These are phyloP conservation scores for Fusarium incarnatum DNA, from an alignment of 2,329 filamentous ascomycete genomes.

Conservation along the genomic window DNA sequence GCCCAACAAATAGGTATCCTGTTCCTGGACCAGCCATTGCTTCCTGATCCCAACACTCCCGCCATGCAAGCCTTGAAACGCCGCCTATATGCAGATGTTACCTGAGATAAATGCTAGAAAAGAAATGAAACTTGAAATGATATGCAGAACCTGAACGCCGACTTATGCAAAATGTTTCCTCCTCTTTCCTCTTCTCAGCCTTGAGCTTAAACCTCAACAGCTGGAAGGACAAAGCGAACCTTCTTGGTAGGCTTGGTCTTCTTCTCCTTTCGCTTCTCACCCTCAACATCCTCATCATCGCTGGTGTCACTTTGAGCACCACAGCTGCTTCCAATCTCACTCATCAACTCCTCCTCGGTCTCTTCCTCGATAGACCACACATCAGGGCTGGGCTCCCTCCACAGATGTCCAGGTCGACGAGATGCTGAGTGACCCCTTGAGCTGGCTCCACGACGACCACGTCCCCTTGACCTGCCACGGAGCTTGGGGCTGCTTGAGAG, in stretches of 20 bases:
- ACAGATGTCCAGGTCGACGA: conserved; percentile 58
- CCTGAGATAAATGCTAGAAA: conserved; percentile 17
- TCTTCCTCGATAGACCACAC: conserved; percentile 72
- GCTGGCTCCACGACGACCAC: conserved; percentile 47
- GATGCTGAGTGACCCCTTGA: conserved; percentile 47
- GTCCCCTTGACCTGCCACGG: conserved; percentile 47
- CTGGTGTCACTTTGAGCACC: conserved; percentile 48
- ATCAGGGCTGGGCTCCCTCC: conserved; percentile 69
- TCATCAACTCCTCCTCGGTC: conserved; percentile 64
- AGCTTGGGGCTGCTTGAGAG: conserved; percentile 44
- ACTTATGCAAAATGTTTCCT: conserved; percentile 39
- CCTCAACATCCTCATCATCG: conserved; percentile 36
- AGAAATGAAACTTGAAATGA: conserved; percentile 22
- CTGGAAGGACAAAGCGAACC: conserved; percentile 66
- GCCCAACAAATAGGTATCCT: conserved; percentile 20
- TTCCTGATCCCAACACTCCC: conserved; percentile 25
- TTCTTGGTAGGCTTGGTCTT: conserved; percentile 66
- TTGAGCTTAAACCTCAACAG: conserved; percentile 49
- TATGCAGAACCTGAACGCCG: conserved; percentile 31
- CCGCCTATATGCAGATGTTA: conserved; percentile 37
- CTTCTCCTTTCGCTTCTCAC: conserved; percentile 39
- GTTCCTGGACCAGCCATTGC: conserved; percentile 37
- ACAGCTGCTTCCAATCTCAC: conserved; percentile 54
- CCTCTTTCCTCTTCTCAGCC: neutral
- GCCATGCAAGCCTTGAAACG: conserved; percentile 39